Evolutionary conservation across 768 basidiomycete genomes (phyloP), one percentile per base, ranked within the genome.

Genomic region (Suillus weaverae): DNA sequence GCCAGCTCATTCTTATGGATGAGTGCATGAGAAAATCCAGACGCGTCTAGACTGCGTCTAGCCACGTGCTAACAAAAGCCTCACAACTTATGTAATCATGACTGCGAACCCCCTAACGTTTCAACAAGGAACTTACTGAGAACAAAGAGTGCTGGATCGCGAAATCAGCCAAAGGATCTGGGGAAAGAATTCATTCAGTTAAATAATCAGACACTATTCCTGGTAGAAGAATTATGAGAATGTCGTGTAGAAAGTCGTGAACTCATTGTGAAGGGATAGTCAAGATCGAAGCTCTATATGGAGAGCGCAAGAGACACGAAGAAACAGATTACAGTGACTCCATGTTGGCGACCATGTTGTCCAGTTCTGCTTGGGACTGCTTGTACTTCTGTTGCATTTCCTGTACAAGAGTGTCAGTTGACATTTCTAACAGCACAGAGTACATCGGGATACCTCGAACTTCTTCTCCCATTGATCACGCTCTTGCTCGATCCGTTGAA

Each of bases 381-480:
- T 83, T 82, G 82, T 89, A 92, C 76, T 95, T 95, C 66, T 72
- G 80, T 66, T 84, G 71, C 66, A 83, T 81, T 70, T 95, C 93
- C 93, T 95, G 76, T 66, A 66, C 41, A 66, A 65, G 38, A 48
- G 50, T 3, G 10, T 41, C 39, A 50, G 14, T 64, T 54, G 64
- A 59, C 70, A 48, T 22, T 59, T 43, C 38, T 30, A 59, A 65
- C 41, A 55, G 30, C 35, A 59, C 7, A 36, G 10, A 16, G 20
- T 13, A 2, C 16, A 14, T 48, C 41, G 0, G 14, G 20, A 71
- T 72, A 94, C 95, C 84, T 96, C 96, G 81, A 86, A 92, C 80
- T 97, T 98, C 84, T 89, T 86, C 86, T 97, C 96, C 93, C 92
- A 95, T 46, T 75, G 72, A 76, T 99, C 97, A 60, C 96, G 89